phyloP scores from a whole-genome alignment of 2,329 filamentous ascomycete species.

The Verticillium isaacii region DNA sequence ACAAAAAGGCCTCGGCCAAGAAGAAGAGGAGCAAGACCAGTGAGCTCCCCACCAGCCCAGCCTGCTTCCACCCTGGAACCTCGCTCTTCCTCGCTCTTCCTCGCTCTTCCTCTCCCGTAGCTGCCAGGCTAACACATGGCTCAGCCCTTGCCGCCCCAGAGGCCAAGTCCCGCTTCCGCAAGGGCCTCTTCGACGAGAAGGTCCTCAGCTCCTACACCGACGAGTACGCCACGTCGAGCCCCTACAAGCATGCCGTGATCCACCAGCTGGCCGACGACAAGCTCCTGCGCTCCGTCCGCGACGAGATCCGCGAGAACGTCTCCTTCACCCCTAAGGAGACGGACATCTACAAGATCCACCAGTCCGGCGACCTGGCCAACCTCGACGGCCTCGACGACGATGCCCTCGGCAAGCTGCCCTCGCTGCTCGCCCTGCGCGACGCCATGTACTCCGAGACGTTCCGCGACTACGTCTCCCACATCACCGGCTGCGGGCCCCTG shows the following conservation, averaged over 20 bases:
- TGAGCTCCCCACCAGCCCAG: conserved; percentile 19
- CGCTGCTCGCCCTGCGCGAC: conserved; percentile 86
- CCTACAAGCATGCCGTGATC: conserved; percentile 93
- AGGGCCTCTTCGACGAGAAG: conserved; percentile 58
- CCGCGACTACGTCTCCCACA: conserved; percentile 78
- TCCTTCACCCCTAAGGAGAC: conserved; percentile 98
- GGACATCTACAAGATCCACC: conserved; percentile 99
- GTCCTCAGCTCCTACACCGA: conserved; percentile 55
- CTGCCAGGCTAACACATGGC: conserved; percentile 9
- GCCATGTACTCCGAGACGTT: conserved; percentile 89
- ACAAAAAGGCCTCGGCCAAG: conserved; percentile 37
- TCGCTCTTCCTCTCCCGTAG: not conserved
- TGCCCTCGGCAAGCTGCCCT: conserved; percentile 80
- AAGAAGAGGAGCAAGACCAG: conserved; percentile 48
- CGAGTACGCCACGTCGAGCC: conserved; percentile 59
- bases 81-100: too few relatives aligned
- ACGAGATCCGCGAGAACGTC: conserved; percentile 85
- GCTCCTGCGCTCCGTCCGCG: conserved; percentile 79
- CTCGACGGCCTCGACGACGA: conserved; percentile 88
- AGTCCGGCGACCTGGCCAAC: conserved; percentile 95
- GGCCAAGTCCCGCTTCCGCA: conserved; percentile 56
- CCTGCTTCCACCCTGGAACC: not conserved
- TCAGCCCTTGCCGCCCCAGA: conserved; percentile 43
- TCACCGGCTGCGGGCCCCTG: conserved; percentile 81
- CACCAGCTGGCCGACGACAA: conserved; percentile 70